Base-by-base conservation (phyloP, 345 rosid genomes). In the Rhodomyrtus tomentosa region DNA sequence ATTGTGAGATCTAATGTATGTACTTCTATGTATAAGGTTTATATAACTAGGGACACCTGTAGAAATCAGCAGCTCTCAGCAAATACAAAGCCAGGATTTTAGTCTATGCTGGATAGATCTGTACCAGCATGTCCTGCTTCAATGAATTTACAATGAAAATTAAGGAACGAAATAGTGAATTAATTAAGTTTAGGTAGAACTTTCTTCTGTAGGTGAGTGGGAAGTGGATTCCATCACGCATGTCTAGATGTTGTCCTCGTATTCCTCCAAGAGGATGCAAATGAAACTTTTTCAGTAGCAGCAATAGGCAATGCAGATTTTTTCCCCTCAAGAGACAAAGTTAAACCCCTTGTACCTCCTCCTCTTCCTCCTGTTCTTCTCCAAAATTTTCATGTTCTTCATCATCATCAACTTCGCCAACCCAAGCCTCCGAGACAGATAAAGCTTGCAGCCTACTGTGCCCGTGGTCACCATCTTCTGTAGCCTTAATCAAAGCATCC, bases 391-490 rank as follows among this genome's bases (percentile, higher is more conserved):
- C 88, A 1, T 81, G 81, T 52, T 87, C 89, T 80, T 81, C 87
- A 55, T 82, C 84, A 16, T 83, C 88, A 68, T 84, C 90, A 55
- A 80, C 90, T 25, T 21, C 76, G 3, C 88, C 93, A 56, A 82
- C 91, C 84, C 82, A 84, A 0, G 50, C 86, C 21, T 45, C 83
- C 9, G 87, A 82, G 85, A 73, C 90, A 86, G 92, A 85, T 83
- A 94, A 81, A 9, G 88, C 88, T 87, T 91, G 94, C 58, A 96
- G 86, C 29, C 90, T 92, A 50, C 88, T 56, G 22, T n/a, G n/a
- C n/a, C n/a, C n/a, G n/a, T 88, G 90, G 82, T 97, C 98, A 80
- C 98, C 96, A 5, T 91, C 93, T 89, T 91, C 94, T 8, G 98
- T 93, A 14, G 98, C 91, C 54, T 87, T 86, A 88, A 97, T 95